Conservation (phyloP, 169 alveolate genomes). For the Cryptosporidium muris region DNA sequence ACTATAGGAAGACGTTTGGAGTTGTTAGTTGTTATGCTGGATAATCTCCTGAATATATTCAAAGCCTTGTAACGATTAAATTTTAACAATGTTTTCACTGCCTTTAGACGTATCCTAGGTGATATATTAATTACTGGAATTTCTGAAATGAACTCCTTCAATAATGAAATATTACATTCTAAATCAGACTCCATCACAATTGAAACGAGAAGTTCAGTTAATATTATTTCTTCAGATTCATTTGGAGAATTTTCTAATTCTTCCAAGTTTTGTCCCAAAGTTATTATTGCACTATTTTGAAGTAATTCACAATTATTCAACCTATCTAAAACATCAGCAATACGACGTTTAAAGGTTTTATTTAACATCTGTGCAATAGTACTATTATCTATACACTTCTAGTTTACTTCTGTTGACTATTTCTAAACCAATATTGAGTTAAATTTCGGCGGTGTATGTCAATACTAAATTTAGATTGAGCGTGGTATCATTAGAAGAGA, state of each 20-base stretch:
- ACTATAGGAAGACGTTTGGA: slow-evolving; percentile 10
- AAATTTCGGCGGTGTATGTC: no score
- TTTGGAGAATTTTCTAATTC: slow-evolving; percentile 2
- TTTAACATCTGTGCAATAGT: no score
- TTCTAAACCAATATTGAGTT: no score
- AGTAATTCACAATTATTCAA: slow-evolving; percentile 40
- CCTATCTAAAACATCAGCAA: slow-evolving; percentile 13
- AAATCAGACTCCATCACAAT: slow-evolving; percentile 30
- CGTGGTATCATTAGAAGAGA: no score
- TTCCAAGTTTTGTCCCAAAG: slow-evolving; percentile 12
- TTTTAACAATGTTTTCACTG: slow-evolving; percentile 50
- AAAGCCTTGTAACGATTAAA: slow-evolving; percentile 34
- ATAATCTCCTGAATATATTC: slow-evolving; percentile 41
- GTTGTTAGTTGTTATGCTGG: not conserved
- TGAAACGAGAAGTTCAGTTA: slow-evolving; percentile 28
- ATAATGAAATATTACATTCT: not conserved
- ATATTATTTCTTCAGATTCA: slow-evolving; percentile 55
- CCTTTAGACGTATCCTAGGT: slow-evolving; percentile 67
- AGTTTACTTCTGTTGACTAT: no score
- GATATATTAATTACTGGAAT: slow-evolving; percentile 61
- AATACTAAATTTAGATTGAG: no score
- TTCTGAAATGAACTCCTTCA: slow-evolving; percentile 18
- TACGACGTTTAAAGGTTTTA: slow-evolving; percentile 1
- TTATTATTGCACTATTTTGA: slow-evolving; percentile 24
- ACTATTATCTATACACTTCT: no score